phyloP scores from a whole-genome alignment of 1,139 yeast genomes.

The Pneumocystis jirovecii region DNA sequence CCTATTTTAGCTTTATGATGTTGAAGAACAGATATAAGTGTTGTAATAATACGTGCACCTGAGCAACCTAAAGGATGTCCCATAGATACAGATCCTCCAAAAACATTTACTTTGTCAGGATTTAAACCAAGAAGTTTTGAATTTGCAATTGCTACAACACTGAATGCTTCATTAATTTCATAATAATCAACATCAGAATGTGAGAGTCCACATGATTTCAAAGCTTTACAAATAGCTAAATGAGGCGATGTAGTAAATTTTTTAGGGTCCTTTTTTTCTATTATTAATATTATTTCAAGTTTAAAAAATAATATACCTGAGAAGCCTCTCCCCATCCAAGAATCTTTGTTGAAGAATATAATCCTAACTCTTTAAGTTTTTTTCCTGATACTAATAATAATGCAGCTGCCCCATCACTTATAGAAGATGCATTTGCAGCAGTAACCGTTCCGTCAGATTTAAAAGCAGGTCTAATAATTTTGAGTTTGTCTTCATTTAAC shows the following conservation, averaged over 20 bases:
- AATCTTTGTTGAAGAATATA: constrained; percentile 78
- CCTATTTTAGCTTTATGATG: constrained; percentile 75
- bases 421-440: constrained; percentile 89
- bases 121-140: constrained; percentile 55
- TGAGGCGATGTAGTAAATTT: constrained; percentile 94
- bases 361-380: constrained; percentile 67
- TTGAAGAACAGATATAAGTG: constrained; percentile 55
- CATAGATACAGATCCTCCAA: constrained; percentile 96
- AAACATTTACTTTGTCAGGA: constrained; percentile 63
- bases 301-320: constrained; percentile 28
- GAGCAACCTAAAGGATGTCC: constrained; percentile 98
- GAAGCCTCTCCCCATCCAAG: constrained; percentile 98
- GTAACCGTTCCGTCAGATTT: constrained; percentile 82
- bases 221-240: constrained; percentile 85
- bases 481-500: constrained; percentile 60
- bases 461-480: constrained; percentile 81
- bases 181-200: constrained; percentile 55
- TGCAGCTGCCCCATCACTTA: constrained; percentile 97
- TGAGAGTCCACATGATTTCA: constrained; percentile 63
- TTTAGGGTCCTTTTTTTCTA: constrained; percentile 37
- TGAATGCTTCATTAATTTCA: constrained; percentile 93
- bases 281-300: background rate
- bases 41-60: constrained; percentile 88
- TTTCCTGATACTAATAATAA: constrained; percentile 68
- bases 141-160: constrained; percentile 90